Base-by-base conservation (phyloP, 495 filamentous ascomycete species). In the Xylaria intraflava region DNA sequence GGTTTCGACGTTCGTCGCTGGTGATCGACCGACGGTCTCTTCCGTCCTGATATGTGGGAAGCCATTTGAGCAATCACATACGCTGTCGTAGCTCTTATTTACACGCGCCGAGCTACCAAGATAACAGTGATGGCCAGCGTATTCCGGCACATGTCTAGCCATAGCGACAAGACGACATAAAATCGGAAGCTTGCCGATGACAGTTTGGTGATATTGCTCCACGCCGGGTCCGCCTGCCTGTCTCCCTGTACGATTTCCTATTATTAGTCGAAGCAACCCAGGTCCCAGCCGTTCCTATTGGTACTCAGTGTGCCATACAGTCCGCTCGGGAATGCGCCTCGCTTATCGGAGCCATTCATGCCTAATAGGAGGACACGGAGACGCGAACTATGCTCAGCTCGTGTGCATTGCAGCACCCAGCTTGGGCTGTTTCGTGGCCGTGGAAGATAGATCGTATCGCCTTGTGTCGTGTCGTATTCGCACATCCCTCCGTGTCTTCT, bases 271-370 rank as follows among this genome's bases (percentile, higher is more conserved):
- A n/a, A n/a, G n/a, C n/a, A n/a, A n/a, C n/a, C n/a, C n/a, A n/a
- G n/a, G n/a, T n/a, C n/a, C n/a, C n/a, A n/a, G n/a, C n/a, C n/a
- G n/a, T n/a, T n/a, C n/a, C n/a, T n/a, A n/a, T n/a, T n/a, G n/a
- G n/a, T n/a, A n/a, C n/a, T n/a, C n/a, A n/a, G n/a, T n/a, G n/a
- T n/a, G n/a, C n/a, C n/a, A n/a, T 35, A 38, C n/a, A 38, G 20
- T 22, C 52, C 8, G 45, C 36, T 49, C 27, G 38, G 45, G 49
- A 47, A 55, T 49, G 52, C 52, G 43, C 27, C 52, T 55, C 52
- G 52, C 52, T 55, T 48, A 55, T 55, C 52, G 52, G 52, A 19
- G 20, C 38, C 52, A 36, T 29, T 43, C 52, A 27, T 55, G 27
- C 14, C 52, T 35, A 24, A 43, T 1, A 2, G 24, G 12, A 55